Base-by-base conservation (phyloP, 2,329 filamentous ascomycete species). In the Cordyceps tenuipes region DNA sequence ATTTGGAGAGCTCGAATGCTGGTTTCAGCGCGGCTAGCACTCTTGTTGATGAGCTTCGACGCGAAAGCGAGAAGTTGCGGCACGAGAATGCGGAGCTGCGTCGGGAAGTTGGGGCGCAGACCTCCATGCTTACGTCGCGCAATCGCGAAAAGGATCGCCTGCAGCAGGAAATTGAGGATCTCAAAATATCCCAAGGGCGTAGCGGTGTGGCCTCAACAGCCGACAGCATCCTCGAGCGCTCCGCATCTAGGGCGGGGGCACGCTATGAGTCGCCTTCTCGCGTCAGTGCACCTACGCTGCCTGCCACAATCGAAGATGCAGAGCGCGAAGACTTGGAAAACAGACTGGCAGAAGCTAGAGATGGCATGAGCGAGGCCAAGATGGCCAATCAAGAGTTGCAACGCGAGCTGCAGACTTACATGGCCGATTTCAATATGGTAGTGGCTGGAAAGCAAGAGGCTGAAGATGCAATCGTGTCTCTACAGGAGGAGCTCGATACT, bases 91-190 rank as follows among this genome's bases (percentile, higher is more conserved):
- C 91, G 3, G 93, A 97, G 71, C 75, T 99, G 36, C 85, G 93
- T 57, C 88, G 92, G 58, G 92, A 97, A 72, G 89, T 97, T 34
- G 91, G 92, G 63, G 94, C 94, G 3, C 94, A 99, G 71, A 96
- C 92, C 0, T 97, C 92, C 0, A 97, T 99, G 91, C 82, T 99
- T 39, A 97, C 93, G 1, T 97, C 94, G 41, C 84, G 94, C 26
- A 97, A 97, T 69, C 88, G 91, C 29, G 94, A 99, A 70, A 95
- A 96, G 70, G 92, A 97, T 70, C 85, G 91, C 5, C 79, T 99
- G 9, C 96, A 97, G 72, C 91, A 96, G 70, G 93, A 99, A 71
- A 97, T 97, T 63, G 94, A 99, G 73, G 92, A 97, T 63, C 79
- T 99, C 63, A 99, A 97, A 75, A 85, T 97, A 67, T 85, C 89